Base-by-base conservation (phyloP, 2,329 filamentous ascomycete genomes). In the Trichoderma koningiopsis region DNA sequence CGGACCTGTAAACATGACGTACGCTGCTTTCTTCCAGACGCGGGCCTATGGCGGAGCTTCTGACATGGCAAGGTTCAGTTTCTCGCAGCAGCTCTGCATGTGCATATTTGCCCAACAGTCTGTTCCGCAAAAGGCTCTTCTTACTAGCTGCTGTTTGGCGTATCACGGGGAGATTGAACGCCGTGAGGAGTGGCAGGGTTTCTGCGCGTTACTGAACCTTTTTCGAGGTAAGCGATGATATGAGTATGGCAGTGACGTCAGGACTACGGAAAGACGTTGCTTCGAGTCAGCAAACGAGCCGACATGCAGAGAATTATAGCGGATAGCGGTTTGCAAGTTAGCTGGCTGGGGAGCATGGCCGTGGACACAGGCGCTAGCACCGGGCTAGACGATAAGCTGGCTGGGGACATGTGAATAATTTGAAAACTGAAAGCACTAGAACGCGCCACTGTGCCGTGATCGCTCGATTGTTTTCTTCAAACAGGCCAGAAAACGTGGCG, bases 31-130 rank as follows among this genome's bases (percentile, higher is more conserved):
- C 33, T 11, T 37, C 49, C n/a, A 40, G 19, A 40, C 27, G 29
- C 63, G 55, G 53, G 55, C 63, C 63, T 37, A 67, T 59, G 63
- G 63, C 63, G 40, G 63, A 58, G 63, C 55, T 67, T 66, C 52
- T 37, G 63, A 58, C 63, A n/a, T 66, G 56, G 63, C 63, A 49
- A 8, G 63, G 53, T 58, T 49, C 47, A 22, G 24, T 49, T 52
- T 35, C 63, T 67, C 63, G 55, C 40, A 67, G 63, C 55, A 59
- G 14, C 63, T 52, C 40, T 59, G 63, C 63, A 67, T 67, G 33
- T 31, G 19, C 33, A 37, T 67, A 37, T 52, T 66, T 57, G 63
- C 63, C 63, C 35, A 66, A 66, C 55, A n/a, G 11, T 59, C 40
- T 58, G 63, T 35, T 59, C 43, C 57, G 63, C 63, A 67, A 59